A percentile compares a stretch with the other conserved stretches of the same genome.
Conservation (phyloP, 306 rosid species). For the peach (Prunus persica) region Prunus_persica_NCBIv2 NC_034009.1:14443001-14443500, state of each 20-base stretch:
- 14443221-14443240: neutral
- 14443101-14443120: conserved; percentile 52
- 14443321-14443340: neutral
- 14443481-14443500: neutral
- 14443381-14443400: neutral
- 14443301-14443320: neutral
- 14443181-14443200: neutral
- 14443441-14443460: no score
- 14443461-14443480: neutral
- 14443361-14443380: neutral
- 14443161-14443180: neutral
- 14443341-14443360: neutral
- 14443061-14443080: conserved; percentile 46
- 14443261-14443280: neutral
- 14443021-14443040: conserved; percentile 50
- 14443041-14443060: conserved; percentile 42
- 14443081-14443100: conserved; percentile 45
- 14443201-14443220: neutral
- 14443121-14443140: neutral
- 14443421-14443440: no score
- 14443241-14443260: neutral
- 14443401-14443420: neutral
- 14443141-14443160: neutral
- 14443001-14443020: conserved; percentile 49
- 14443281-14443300: neutral